Percentiles rank a stretch among this genome's conserved stretches.
phyloP scores from a whole-genome alignment of 257 asterid genomes.

The Nicotiana paniculata region DNA sequence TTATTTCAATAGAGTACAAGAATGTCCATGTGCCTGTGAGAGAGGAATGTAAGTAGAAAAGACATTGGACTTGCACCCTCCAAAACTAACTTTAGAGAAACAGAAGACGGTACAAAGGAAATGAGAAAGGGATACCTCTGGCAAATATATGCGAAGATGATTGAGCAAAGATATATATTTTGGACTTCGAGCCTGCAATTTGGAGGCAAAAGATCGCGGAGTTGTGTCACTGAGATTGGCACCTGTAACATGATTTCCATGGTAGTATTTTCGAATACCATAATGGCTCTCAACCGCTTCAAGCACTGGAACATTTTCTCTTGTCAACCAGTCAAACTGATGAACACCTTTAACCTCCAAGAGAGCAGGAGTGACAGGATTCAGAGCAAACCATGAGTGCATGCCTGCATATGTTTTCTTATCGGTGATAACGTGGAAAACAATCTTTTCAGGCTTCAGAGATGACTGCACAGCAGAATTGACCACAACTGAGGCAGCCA shows the following conservation, averaged over 20 bases:
- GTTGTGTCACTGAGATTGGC: constrained; percentile 76
- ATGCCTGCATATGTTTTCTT: constrained; percentile 97
- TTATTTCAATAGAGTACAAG: neutral
- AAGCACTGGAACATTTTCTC: constrained; percentile 96
- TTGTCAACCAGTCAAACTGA: constrained; percentile 95
- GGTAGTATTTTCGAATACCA: constrained; percentile 77
- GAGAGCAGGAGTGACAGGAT: constrained; percentile 74
- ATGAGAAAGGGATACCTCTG: constrained; percentile 56
- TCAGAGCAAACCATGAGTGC: constrained; percentile 98
- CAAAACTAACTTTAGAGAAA: neutral
- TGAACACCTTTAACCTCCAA: constrained; percentile 94
- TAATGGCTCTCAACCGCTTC: constrained; percentile 89
- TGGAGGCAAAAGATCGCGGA: constrained; percentile 79
- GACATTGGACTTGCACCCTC: neutral
- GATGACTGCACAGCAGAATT: constrained; percentile 81
- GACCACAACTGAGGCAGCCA: constrained; percentile 96
- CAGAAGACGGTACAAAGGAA: neutral
- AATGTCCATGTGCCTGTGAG: neutral
- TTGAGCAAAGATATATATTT: constrained; percentile 89
- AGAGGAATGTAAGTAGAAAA: neutral
- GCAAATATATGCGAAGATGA: constrained; percentile 93
- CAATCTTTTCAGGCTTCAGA: constrained; percentile 63
- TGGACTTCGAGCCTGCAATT: constrained; percentile 90
- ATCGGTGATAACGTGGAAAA: constrained; percentile 96
- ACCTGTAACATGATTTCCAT: constrained; percentile 81